phyloP scores from a whole-genome alignment of 2,329 filamentous ascomycete genomes.

The Ceratocystis cubensis region DNA sequence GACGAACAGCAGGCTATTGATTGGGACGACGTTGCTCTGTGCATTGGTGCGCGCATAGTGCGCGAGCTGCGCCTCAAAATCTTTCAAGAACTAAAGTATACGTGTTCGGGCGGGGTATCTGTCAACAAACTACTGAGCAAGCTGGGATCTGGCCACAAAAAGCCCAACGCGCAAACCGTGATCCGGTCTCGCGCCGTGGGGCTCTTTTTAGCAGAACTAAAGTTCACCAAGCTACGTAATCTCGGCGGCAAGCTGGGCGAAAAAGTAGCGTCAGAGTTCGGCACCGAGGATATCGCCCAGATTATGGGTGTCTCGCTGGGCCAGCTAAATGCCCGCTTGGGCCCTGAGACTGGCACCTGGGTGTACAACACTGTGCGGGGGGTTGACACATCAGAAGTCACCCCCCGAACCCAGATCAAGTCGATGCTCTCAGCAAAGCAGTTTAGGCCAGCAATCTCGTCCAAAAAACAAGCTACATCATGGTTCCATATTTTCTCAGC shows the following conservation, averaged over 20 bases:
- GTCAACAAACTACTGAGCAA: constrained; percentile 94
- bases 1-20: constrained; percentile 72
- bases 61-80: constrained; percentile 59
- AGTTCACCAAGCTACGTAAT: constrained; percentile 89
- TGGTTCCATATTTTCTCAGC: constrained; percentile 88
- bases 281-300: constrained; percentile 66
- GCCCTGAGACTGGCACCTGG: constrained; percentile 76
- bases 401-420: constrained; percentile 82
- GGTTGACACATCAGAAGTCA: constrained; percentile 78
- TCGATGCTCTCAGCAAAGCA: constrained; percentile 96
- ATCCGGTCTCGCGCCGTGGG: constrained; percentile 72
- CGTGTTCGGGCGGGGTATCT: constrained; percentile 80
- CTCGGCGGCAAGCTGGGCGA: constrained; percentile 92
- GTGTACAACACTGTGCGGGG: constrained; percentile 75
- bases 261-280: constrained; percentile 67
- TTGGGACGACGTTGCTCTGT: constrained; percentile 87
- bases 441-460: constrained; percentile 73
- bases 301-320: constrained; percentile 60
- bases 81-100: constrained; percentile 63
- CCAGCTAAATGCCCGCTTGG: constrained; percentile 63
- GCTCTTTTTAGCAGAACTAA: constrained; percentile 70
- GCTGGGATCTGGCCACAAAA: constrained; percentile 79
- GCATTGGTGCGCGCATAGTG: constrained; percentile 81
- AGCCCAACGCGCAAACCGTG: constrained; percentile 90
- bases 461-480: constrained; percentile 60